phyloP scores from a whole-genome alignment of 1,284 basidiomycete genomes.

The Ceratobasidium sp. region DNA sequence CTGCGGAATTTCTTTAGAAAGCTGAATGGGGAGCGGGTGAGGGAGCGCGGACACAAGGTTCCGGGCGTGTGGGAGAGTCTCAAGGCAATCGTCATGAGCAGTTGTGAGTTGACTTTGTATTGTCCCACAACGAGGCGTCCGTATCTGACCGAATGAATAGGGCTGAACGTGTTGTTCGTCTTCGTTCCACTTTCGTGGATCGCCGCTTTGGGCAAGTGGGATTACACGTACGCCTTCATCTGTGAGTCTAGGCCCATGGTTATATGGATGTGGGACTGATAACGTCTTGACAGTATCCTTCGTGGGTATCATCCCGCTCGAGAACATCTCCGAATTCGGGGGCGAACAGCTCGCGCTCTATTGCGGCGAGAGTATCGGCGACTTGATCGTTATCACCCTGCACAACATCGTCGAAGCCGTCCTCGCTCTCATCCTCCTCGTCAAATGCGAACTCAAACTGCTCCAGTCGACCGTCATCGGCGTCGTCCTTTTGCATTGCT shows the following conservation, averaged over 20 bases:
- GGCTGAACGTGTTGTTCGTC: constrained; percentile 71
- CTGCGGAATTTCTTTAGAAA: constrained; percentile 29
- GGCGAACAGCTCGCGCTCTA: constrained; percentile 74
- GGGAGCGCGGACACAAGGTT: constrained; percentile 40
- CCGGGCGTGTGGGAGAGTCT: constrained; percentile 41
- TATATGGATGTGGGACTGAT: constrained; percentile 53
- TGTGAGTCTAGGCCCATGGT: constrained; percentile 54
- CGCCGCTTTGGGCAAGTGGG: constrained; percentile 60
- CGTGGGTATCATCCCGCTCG: constrained; percentile 69
- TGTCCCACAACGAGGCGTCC: background rate
- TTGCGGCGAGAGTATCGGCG: constrained; percentile 49
- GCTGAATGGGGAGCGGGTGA: constrained; percentile 30
- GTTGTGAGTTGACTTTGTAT: constrained; percentile 28
- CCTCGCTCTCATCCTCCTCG: constrained; percentile 73
- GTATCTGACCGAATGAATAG: constrained; percentile 54
- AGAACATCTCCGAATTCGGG: constrained; percentile 70
- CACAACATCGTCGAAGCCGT: constrained; percentile 75
- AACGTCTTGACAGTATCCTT: constrained; percentile 64
- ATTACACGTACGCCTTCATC: constrained; percentile 53
- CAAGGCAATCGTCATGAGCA: constrained; percentile 46
- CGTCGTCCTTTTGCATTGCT: constrained; percentile 73
- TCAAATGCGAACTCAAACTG: constrained; percentile 68
- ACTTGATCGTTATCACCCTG: constrained; percentile 58
- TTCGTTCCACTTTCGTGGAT: constrained; percentile 76
- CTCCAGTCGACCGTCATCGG: constrained; percentile 73